Base-by-base conservation (phyloP, 2,329 filamentous ascomycete species). In the Harringtonia lauricola region DNA sequence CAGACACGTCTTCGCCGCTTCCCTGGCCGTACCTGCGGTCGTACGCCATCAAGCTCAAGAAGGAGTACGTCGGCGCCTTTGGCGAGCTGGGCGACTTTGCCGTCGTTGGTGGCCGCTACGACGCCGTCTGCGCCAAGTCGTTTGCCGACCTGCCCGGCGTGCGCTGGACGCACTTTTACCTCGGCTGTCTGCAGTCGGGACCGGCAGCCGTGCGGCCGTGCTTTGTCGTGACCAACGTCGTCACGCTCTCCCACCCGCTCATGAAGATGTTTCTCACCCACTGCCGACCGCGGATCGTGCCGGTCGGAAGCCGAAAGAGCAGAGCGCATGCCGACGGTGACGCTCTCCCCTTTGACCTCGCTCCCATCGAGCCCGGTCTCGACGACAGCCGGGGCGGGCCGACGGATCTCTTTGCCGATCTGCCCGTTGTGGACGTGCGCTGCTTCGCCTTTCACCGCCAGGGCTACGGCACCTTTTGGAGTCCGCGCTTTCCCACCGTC, bases 71-170 rank as follows among this genome's bases (percentile, higher is more conserved):
- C 31, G 70, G 73, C 22, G 78, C 78, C 3, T 76, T 90, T 56
- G 86, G 87, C 1, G 88, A 94, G 47, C 77, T 87, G 26, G 84
- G 84, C 10, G 89, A 95, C 58, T 85, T 95, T 56, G 81, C 83
- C 2, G 71, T 90, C 2, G 66, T 95, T 3, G 88, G 86, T 0
- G 88, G 78, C 7, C 76, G 77, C 17, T 88, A 83, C 52, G 75
- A 87, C 51, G 64, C 81, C 3, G 65, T 70, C 40, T 74, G 78
- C 48, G 83, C 81, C 8, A 69, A 67, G 37, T 65, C 69, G 8
- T 72, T 76, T 39, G 3, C 48, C 3, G 60, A 65, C 5, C 59
- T 81, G 3, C 64, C 66, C 7, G 67, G 70, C 17, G 55, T 85
- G 36, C 71, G 72, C 43, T 94, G 83, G 81, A 94, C 86, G 3